These are phyloP conservation scores for Globisporangium orthogonon DNA, from an alignment of 352 stramenopile species.

Conservation along the genomic window DNA sequence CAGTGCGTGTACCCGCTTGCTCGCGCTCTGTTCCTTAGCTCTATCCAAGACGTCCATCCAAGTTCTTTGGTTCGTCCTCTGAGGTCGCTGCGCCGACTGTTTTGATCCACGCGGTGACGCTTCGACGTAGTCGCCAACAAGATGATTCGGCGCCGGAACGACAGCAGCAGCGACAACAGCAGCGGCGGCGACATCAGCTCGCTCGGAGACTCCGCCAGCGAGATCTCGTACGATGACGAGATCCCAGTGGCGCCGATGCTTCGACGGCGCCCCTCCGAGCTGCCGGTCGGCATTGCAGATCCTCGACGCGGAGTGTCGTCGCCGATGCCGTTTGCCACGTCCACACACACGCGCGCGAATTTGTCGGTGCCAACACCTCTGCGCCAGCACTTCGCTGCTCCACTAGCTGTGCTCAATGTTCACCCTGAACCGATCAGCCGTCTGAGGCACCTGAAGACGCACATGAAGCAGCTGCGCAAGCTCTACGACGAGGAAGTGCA, in stretches of 20 bases:
- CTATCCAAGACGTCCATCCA: too few species aligned
- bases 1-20: too few species aligned
- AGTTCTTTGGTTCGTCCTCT: too few species aligned
- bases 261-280: neutral
- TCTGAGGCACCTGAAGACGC: constrained; percentile 33
- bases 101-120: too few species aligned
- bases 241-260: constrained; percentile 3
- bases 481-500: constrained; percentile 41
- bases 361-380: neutral
- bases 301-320: neutral
- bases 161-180: constrained; percentile 1
- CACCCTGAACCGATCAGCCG: constrained; percentile 10
- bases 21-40: too few species aligned
- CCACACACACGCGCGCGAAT: too few species aligned
- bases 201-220: constrained; percentile 9
- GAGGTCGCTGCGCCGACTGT: too few species aligned
- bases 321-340: neutral
- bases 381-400: neutral
- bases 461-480: constrained; percentile 44
- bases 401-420: neutral
- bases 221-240: constrained; percentile 4
- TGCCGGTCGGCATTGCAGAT: neutral
- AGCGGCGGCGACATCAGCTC: constrained; percentile 6
- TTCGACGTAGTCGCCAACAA: neutral
- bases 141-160: neutral